Evolutionary conservation across 192 early-diverging fungal genomes (phyloP).

Genomic region (Podochytrium sp.): DNA sequence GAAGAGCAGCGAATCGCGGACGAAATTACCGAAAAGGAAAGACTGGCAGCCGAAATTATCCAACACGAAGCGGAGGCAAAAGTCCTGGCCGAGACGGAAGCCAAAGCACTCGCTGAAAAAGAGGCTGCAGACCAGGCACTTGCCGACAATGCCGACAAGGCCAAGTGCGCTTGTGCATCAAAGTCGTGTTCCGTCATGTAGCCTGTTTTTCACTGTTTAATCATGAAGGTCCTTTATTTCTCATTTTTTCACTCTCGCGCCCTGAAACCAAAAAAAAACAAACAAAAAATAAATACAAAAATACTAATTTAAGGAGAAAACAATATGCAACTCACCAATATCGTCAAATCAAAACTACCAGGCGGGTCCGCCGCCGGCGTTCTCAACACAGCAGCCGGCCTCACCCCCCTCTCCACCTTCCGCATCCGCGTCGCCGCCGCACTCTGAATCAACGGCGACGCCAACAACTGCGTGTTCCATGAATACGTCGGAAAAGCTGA

Average conservation of each 20-base stretch:
- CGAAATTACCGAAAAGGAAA: conserved; percentile 2
- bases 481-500: conserved; percentile 4
- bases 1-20: conserved; percentile 11
- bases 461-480: neutral
- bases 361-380: neutral
- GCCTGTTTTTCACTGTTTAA: neutral
- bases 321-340: neutral
- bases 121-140: neutral
- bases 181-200: neutral
- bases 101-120: neutral
- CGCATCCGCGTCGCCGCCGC: neutral
- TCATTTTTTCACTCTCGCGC: neutral
- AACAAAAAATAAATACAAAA: neutral
- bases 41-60: neutral
- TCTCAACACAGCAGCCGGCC: neutral
- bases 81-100: neutral
- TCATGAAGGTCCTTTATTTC: neutral
- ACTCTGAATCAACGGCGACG: neutral
- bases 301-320: too few species aligned
- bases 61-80: neutral
- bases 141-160: neutral
- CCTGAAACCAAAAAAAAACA: neutral
- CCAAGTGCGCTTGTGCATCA: neutral
- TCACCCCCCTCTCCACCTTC: neutral
- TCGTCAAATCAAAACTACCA: conserved; percentile 18